A percentile compares a stretch with the other conserved stretches of the same genome.
Conservation (phyloP, 495 filamentous ascomycete genomes). For the Trichoderma orchidacearum region DNA sequence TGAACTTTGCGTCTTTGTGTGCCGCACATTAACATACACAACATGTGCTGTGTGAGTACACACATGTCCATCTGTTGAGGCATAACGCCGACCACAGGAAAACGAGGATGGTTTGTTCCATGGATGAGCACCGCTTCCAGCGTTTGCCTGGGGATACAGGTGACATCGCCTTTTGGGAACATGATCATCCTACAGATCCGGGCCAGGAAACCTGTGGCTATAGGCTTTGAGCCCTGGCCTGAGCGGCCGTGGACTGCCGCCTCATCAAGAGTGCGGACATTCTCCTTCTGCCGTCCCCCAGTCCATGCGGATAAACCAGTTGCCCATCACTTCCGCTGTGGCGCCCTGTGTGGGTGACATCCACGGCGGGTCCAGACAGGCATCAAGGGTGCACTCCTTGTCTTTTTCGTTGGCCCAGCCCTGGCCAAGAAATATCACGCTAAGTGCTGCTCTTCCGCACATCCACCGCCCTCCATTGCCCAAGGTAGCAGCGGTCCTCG, state of each 20-base stretch:
- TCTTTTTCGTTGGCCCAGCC: neutral
- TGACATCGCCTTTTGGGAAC: neutral
- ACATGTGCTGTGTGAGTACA: neutral
- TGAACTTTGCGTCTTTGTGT: neutral
- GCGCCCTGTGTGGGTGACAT: neutral
- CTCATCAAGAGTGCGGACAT: neutral
- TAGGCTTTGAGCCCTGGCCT: neutral
- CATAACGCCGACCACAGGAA: neutral
- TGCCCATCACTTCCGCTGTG: neutral
- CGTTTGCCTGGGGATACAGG: neutral
- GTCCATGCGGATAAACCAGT: too few species aligned
- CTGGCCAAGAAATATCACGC: neutral
- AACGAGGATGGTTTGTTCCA: neutral
- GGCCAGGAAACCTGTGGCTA: neutral
- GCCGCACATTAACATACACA: neutral
- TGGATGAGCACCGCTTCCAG: neutral
- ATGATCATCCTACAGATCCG: neutral
- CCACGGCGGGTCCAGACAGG: neutral
- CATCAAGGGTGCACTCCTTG: neutral
- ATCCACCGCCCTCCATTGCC: constrained; percentile 16
- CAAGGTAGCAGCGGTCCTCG: neutral
- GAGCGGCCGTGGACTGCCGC: neutral
- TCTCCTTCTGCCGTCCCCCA: neutral
- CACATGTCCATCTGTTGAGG: neutral
- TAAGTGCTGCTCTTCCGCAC: constrained; percentile 15